Evolutionary conservation across 139 green algal genomes (phyloP), one percentile per base, ranked within the genome.

Genomic region (Desmodesmus armatus): DNA sequence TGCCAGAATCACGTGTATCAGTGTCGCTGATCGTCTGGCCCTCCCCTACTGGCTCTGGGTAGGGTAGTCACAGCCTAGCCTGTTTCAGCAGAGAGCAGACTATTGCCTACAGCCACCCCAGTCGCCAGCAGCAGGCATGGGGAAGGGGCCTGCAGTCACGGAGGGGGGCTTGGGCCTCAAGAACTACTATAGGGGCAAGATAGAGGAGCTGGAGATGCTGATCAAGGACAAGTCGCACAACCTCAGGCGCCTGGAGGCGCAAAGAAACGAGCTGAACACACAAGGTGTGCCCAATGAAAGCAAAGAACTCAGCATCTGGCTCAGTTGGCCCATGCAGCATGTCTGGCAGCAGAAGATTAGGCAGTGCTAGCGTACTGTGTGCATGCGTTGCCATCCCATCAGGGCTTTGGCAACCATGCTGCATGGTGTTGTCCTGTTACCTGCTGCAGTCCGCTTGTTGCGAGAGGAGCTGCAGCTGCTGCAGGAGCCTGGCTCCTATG

Each of bases 401-500:
- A n/a, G n/a, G n/a, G n/a, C n/a, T n/a, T n/a, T n/a, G n/a, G n/a
- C n/a, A n/a, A n/a, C n/a, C n/a, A n/a, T n/a, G n/a, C n/a, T n/a
- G 67, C 35, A 31, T 29, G 37, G 67, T 23, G 37, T n/a, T n/a
- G n/a, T n/a, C n/a, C 23, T 35, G 37, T 19, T 43, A 13, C 44
- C 31, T 15, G 5, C 33, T 25, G 69, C 96, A 99, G 98, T 99
- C 3, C 91, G 98, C 1, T 77, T 98, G 87, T 89, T 99, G 11
- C 90, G 95, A 15, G 98, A 99, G 89, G 98, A 99, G 95, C 90
- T 99, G 39, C 95, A 98, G 89, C 90, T 99, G 85, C 90, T 99
- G 37, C 98, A 99, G 87, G 97, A 99, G 91, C 97, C 98, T 1
- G 98, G 98, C 25, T 99, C 96, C 0, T 99, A 99, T 87, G 98